Evolutionary conservation across 345 rosid species (phyloP).

Genomic region (Populus deltoides): DNA sequence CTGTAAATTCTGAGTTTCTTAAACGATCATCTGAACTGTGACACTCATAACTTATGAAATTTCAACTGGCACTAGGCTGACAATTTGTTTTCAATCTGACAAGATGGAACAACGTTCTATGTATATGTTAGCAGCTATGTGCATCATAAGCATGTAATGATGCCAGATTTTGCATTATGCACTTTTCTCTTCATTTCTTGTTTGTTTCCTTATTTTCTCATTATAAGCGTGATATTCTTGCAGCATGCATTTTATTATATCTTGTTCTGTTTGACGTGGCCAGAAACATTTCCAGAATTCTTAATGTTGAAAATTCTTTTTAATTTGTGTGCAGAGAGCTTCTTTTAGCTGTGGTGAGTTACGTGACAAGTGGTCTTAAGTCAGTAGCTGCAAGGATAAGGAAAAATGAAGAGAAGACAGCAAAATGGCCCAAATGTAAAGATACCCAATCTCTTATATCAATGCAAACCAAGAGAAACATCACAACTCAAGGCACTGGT

Average conservation of each 20-base stretch:
- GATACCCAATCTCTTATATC: constrained; percentile 58
- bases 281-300: not conserved
- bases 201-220: not conserved
- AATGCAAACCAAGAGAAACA: constrained; percentile 56
- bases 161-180: not conserved
- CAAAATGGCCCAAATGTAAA: constrained; percentile 61
- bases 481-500: constrained; percentile 38
- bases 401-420: constrained; percentile 44
- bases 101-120: not conserved
- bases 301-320: not conserved
- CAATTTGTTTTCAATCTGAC: not conserved
- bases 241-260: not conserved
- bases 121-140: not conserved
- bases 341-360: constrained; percentile 38
- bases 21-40: too few species aligned
- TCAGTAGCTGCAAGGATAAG: constrained; percentile 51
- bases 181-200: not conserved
- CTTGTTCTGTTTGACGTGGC: not conserved
- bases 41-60: not conserved
- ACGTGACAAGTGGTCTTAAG: constrained; percentile 55
- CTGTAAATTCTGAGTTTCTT: too few species aligned
- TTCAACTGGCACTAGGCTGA: not conserved
- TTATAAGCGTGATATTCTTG: not conserved
- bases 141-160: not conserved
- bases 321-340: constrained; percentile 50